Percentiles rank a stretch among this genome's conserved stretches.
Conservation (phyloP, 1,139 yeast genomes). For the Kodamaea fungicola region DNA sequence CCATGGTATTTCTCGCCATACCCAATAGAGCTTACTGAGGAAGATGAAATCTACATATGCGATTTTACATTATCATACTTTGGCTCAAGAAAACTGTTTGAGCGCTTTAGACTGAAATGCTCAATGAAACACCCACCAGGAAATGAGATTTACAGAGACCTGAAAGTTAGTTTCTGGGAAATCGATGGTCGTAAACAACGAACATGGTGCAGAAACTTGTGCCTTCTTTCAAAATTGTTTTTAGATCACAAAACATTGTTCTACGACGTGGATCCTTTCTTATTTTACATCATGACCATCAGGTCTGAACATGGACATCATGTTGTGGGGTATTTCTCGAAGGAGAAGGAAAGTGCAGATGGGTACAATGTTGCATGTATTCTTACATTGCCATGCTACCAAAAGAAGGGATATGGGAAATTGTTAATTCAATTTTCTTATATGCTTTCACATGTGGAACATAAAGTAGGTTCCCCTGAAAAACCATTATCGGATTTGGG, state of each 20-base stretch:
- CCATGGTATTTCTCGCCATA: slow-evolving; percentile 99
- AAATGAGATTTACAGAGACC: slow-evolving; percentile 92
- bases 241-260: slow-evolving; percentile 93
- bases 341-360: slow-evolving; percentile 94
- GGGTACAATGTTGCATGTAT: slow-evolving; percentile 95
- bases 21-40: slow-evolving; percentile 91
- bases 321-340: slow-evolving; percentile 92
- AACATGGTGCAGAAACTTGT: slow-evolving; percentile 94
- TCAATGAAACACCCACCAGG: slow-evolving; percentile 96
- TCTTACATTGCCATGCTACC: slow-evolving; percentile 91
- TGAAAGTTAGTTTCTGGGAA: slow-evolving; percentile 75
- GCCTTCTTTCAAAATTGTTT: slow-evolving; percentile 81
- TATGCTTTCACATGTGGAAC: slow-evolving; percentile 81
- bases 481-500: slow-evolving; percentile 96
- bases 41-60: slow-evolving; percentile 83
- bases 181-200: slow-evolving; percentile 95
- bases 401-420: slow-evolving; percentile 91
- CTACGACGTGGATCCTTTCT: slow-evolving; percentile 95
- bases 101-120: slow-evolving; percentile 82
- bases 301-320: slow-evolving; percentile 90
- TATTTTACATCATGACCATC: slow-evolving; percentile 92
- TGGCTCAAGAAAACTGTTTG: slow-evolving; percentile 87
- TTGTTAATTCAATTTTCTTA: slow-evolving; percentile 89
- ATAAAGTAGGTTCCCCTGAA: slow-evolving; percentile 93
- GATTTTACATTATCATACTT: slow-evolving; percentile 88